phyloP scores from a whole-genome alignment of 2,329 filamentous ascomycete species.

The Teratosphaeria gauchensis region DNA sequence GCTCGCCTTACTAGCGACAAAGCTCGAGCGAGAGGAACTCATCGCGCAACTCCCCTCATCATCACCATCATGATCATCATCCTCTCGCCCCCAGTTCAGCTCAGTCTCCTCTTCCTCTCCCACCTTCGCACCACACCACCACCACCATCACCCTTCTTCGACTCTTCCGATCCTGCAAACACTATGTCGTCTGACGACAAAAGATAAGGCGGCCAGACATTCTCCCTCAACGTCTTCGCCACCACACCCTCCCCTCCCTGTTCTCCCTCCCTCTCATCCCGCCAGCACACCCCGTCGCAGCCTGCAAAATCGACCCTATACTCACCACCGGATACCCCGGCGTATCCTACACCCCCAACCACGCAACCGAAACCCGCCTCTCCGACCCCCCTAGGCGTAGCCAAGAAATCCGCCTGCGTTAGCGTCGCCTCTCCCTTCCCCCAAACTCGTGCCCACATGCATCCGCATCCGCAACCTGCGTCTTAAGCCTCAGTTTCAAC shows the following conservation, averaged over 20 bases:
- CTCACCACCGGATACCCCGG: neutral
- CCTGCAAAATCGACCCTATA: neutral
- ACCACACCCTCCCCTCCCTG: too few relatives aligned
- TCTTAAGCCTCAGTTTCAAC: too few relatives aligned
- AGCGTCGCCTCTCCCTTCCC: neutral
- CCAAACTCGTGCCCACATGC: too few relatives aligned
- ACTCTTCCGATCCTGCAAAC: neutral
- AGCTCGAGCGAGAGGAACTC: neutral
- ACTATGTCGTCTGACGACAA: too few relatives aligned
- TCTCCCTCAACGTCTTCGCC: neutral
- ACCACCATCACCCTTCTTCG: neutral
- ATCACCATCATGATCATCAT: neutral
- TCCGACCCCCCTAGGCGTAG: neutral
- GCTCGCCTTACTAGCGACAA: too few relatives aligned
- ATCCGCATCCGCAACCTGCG: too few relatives aligned
- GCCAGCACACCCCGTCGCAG: neutral
- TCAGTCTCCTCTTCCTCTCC: too few relatives aligned
- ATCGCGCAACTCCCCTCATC: neutral
- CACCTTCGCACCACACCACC: too few relatives aligned
- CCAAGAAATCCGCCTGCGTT: neutral
- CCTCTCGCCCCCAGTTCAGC: too few relatives aligned
- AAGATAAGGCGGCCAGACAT: neutral
- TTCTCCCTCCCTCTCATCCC: neutral
- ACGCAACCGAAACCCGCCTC: neutral
- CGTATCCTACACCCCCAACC: neutral